Base-by-base conservation (phyloP, 1,139 yeast species). In the Meyerozyma guilliermondii region DNA sequence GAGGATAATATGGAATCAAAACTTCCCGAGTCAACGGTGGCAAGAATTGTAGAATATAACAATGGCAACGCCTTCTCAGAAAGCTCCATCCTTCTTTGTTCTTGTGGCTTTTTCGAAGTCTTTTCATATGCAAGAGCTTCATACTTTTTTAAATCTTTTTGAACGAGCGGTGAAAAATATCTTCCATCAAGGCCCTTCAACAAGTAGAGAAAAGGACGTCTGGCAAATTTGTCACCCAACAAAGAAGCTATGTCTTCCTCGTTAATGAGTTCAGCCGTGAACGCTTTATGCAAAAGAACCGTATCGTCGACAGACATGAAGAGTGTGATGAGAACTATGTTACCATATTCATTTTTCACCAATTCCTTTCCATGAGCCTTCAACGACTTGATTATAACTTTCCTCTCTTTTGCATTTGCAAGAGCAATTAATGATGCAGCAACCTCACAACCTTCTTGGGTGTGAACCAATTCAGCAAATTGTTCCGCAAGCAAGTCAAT, bases 281-380 rank as follows among this genome's bases (percentile, higher is more conserved):
- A 85, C 0, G 94, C 77, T 62, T 87, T 89, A 59, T 75, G 74
- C 39, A 88, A 76, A 54, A 88, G 72, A 40, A 86, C 94, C 4
- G 98, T 89, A 71, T 92, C 98, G 71, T 92, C 98, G 42, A 91
- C 95, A 23, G 94, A 82, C 78, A 85, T 76, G 65, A 87, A 83
- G 39, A 88, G 68, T 9, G 94, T 78, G 51, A 82, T 85, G 50
- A 91, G 75, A 7, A 89, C 97, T 43, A 76, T 58, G 63, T 87
- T 85, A 58, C 98, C 98, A 59, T 78, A 77, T 63, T 91, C 97
- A 59, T 92, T 92, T 50, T 80, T 78, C 46, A 88, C 81, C 60
- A 91, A 74, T 49, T 83, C 84, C 41, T 75, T 73, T 17, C 80
- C 83, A 63, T 88, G 96, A 33, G 77, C 77, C 57, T 83, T 87